Base-by-base conservation (phyloP, 2,329 filamentous ascomycete genomes). In the Teratosphaeria gauchensis region DNA sequence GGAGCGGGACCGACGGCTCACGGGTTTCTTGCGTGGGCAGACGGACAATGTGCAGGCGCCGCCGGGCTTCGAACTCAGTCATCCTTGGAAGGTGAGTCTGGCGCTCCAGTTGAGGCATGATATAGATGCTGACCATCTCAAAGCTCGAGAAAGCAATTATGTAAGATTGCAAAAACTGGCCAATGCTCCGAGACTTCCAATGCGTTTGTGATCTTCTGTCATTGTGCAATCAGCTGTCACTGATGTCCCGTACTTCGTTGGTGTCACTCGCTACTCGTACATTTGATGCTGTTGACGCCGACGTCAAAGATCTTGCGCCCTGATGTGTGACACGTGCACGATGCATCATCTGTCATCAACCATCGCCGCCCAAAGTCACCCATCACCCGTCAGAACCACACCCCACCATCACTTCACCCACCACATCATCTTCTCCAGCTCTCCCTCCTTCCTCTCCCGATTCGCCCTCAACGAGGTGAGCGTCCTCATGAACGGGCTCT, bases 1-100 rank as follows among this genome's bases (percentile, higher is more conserved):
- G 82, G 82, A 86, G 67, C 78, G 84, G 72, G 84, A 87, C 71
- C 74, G 79, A 68, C 75, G 84, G 63, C 76, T 87, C 66, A 87
- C 84, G 48, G 84, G 84, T 57, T 80, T 77, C 63, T 68, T 80
- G 67, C 77, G 84, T 74, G 84, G 82, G 61, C 84, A 87, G 70
- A 82, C 82, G 58, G 82, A 84, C 73, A 81, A 78, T 62, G 75
- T 78, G 53, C 73, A 75, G 59, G 84, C 84, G 32, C 84, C 84
- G 31, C 73, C 76, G 58, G 84, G 83, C 61, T 87, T 86, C 74
- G 84, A 86, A 73, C 71, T 86, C 68, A 86, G 81, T 80, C 85
- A 85, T 74, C 81, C 82, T 63, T 87, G 84, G 84, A 84, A 81
- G 79, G 84, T 86, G 78, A 59, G 79, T 70, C 33, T 48, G 52